Base-by-base conservation (phyloP, 2,329 filamentous ascomycete species). In the Podosphaera aphanis region DNA sequence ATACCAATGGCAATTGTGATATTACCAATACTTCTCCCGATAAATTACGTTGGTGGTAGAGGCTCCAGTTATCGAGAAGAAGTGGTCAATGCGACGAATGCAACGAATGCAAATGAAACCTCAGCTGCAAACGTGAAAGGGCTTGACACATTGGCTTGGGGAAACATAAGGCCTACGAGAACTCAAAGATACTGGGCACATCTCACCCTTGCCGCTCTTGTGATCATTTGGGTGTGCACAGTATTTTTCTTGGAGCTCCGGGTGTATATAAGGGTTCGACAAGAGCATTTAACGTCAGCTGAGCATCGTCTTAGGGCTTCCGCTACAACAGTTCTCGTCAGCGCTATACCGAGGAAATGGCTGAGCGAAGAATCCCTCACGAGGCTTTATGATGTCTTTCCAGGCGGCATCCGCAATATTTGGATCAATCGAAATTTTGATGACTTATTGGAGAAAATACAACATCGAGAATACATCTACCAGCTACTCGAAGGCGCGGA, bases 351-450 rank as follows among this genome's bases (percentile, higher is more conserved):
- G 1, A 66, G 72, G 36, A 93, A 92, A 57, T 98, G 90, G 90
- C 73, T 93, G 6, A 84, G 73, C 2, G 73, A 83, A 43, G 77
- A 93, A 39, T 83, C 83, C 0, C 69, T 98, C 3, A 71, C 76
- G 48, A 80, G 79, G 0, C 67, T 98, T 0, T 98, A 92, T 56
- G 90, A 98, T 59, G 86, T 95, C 1, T 95, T 94, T 54, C 90
- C 90, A 0, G 90, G 90, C 18, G 90, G 90, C 25, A 79, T 98
- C 57, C 75, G 83, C 49, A 95, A 95, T 53, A 82, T 98, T 41
- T 98, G 88, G 86, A 77, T 98, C 55, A 98, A 94, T 49, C 74
- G 88, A 49, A 83, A 98, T 57, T 79, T 84, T 52, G 83, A 86
- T 38, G 71, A 78, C 7, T 70, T 98, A 10, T 71, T 83, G 41